Conservation (phyloP, 1,139 yeast genomes). For the Diutina rugosa region DNA sequence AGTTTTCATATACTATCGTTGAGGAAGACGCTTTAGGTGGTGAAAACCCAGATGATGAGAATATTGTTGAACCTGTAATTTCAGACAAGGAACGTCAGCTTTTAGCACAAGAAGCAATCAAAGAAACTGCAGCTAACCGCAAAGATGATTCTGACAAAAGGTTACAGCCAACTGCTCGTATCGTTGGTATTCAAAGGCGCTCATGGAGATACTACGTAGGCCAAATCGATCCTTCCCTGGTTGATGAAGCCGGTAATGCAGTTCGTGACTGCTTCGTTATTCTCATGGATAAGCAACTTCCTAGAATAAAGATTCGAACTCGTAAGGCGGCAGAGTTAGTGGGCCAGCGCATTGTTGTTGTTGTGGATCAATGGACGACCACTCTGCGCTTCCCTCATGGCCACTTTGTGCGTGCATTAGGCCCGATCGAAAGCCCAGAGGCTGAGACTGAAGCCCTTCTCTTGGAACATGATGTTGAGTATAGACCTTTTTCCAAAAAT, state of each 20-base stretch:
- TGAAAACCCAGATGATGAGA: conserved; percentile 49
- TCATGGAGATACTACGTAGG: conserved; percentile 97
- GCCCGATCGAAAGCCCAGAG: conserved; percentile 80
- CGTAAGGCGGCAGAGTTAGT: conserved; percentile 71
- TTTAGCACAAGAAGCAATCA: conserved; percentile 69
- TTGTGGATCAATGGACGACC: conserved; percentile 87
- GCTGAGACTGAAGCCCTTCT: conserved; percentile 95
- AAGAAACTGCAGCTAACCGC: conserved; percentile 26
- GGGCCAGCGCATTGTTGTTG: conserved; percentile 83
- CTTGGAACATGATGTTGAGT: conserved; percentile 92
- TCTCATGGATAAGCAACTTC: conserved; percentile 81
- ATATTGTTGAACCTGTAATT: conserved; percentile 32
- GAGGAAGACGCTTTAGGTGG: conserved; percentile 60
- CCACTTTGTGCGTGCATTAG: conserved; percentile 82
- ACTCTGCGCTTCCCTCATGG: conserved; percentile 85
- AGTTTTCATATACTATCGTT: conserved; percentile 65
- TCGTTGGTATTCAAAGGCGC: conserved; percentile 80
- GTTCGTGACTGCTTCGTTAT: conserved; percentile 73
- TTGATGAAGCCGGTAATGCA: conserved; percentile 43
- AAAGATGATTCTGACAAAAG: conserved; percentile 19
- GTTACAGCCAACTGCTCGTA: conserved; percentile 81
- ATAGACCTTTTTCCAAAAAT: conserved; percentile 86
- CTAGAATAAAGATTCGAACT: conserved; percentile 77
- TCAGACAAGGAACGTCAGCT: conserved; percentile 68
- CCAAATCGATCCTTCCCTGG: conserved; percentile 75